Conservation (phyloP, 2,329 filamentous ascomycete species). For the Aspergillus latus region DNA sequence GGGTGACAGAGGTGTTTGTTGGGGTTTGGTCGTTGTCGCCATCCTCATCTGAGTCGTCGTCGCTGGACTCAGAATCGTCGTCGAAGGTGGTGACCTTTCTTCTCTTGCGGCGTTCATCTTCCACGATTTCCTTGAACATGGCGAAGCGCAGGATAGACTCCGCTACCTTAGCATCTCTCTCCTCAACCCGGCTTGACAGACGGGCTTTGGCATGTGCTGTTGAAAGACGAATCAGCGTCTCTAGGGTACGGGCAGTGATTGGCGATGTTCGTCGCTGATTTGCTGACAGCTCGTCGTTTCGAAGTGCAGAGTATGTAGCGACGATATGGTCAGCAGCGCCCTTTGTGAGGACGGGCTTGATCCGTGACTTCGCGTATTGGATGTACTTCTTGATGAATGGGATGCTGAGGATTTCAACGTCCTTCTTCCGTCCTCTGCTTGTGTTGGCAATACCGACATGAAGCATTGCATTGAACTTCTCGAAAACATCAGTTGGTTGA, state of each 20-base stretch:
- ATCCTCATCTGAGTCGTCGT: conserved; percentile 41
- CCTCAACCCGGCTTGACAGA: conserved; percentile 82
- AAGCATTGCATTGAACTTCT: conserved; percentile 95
- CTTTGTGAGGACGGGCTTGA: conserved; percentile 87
- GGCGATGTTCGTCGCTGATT: conserved; percentile 92
- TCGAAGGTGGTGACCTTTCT: conserved; percentile 71
- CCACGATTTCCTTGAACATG: conserved; percentile 91
- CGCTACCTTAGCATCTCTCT: conserved; percentile 82
- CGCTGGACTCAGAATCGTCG: conserved; percentile 53
- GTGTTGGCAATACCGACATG: conserved; percentile 85
- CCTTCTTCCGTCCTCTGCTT: conserved; percentile 71
- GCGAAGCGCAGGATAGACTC: conserved; percentile 91
- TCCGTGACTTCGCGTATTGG: conserved; percentile 89
- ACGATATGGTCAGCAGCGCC: conserved; percentile 90
- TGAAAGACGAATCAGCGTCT: conserved; percentile 96
- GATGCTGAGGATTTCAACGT: conserved; percentile 87
- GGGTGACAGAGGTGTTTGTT: conserved; percentile 30
- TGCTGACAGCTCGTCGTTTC: conserved; percentile 93
- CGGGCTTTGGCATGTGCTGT: conserved; percentile 94
- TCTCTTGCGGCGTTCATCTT: conserved; percentile 76
- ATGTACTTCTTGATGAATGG: conserved; percentile 99
- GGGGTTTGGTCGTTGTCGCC: conserved; percentile 30
- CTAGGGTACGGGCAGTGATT: conserved; percentile 93
- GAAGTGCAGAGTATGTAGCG: conserved; percentile 82
- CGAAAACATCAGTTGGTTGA: conserved; percentile 83